Evolutionary conservation across 805 yeast genomes (phyloP).

Genomic region (Myxozyma vanderwaltii): DNA sequence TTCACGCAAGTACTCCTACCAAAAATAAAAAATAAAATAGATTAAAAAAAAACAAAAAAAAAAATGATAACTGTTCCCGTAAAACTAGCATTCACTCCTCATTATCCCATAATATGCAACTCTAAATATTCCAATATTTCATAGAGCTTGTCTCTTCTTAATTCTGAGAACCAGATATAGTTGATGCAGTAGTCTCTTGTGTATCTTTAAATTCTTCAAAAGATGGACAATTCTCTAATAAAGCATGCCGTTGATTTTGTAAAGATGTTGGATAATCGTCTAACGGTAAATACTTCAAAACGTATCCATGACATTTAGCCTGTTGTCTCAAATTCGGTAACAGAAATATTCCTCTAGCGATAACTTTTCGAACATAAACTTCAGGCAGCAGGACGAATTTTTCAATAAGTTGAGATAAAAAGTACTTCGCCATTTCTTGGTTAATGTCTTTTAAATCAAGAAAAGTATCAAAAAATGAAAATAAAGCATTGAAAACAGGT

Average conservation of each 20-base stretch:
- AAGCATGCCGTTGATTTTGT: conserved; percentile 21
- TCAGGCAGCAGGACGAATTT: conserved; percentile 57
- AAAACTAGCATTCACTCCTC: too few relatives aligned
- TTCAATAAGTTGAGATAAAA: conserved; percentile 52
- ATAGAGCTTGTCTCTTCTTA: too few relatives aligned
- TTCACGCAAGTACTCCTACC: too few relatives aligned
- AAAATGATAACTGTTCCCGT: too few relatives aligned
- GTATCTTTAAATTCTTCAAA: background rate
- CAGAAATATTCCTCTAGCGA: conserved; percentile 83
- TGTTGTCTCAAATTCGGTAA: conserved; percentile 37
- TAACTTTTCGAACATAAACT: conserved; percentile 73
- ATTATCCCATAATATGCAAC: too few relatives aligned
- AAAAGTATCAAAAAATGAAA: conserved; percentile 34
- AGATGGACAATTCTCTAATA: background rate
- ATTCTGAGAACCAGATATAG: too few relatives aligned
- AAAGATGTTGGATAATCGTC: conserved; percentile 14
- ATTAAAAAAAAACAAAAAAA: too few relatives aligned
- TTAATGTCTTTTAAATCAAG: conserved; percentile 40
- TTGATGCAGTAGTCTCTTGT: too few relatives aligned
- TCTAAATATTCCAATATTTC: too few relatives aligned
- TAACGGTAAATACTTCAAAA: conserved; percentile 49
- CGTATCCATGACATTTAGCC: conserved; percentile 51
- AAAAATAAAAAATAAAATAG: too few relatives aligned
- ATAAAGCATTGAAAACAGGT: conserved; percentile 36
- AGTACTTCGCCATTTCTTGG: conserved; percentile 38